Conservation (phyloP, 768 basidiomycete species). For the Psilocybe azurescens region DNA sequence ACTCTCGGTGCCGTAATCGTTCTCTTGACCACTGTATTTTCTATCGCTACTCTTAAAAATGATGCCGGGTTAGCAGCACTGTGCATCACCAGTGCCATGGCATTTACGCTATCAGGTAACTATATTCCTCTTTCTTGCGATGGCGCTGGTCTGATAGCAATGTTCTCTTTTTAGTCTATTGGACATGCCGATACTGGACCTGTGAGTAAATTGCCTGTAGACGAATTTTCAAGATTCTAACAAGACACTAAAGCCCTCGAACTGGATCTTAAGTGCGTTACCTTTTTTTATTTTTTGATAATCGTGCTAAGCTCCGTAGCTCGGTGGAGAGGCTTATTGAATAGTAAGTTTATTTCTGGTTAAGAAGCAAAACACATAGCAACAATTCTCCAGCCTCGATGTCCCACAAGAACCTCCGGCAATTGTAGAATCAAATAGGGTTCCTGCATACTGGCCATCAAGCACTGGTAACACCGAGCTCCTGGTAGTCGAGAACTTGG, state of each 20-base stretch:
- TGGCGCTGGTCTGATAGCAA: neutral
- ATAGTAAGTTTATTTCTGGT: conserved; percentile 60
- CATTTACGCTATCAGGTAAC: conserved; percentile 51
- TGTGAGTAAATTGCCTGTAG: conserved; percentile 32
- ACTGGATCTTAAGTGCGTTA: conserved; percentile 72
- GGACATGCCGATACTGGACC: conserved; percentile 58
- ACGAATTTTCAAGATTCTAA: conserved; percentile 40
- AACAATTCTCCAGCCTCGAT: conserved; percentile 52
- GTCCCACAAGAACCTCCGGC: conserved; percentile 88
- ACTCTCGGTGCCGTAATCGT: conserved; percentile 74
- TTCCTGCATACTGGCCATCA: conserved; percentile 94
- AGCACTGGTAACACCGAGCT: conserved; percentile 60
- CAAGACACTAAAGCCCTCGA: conserved; percentile 59
- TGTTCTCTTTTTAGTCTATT: conserved; percentile 44
- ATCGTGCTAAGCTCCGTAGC: conserved; percentile 39
- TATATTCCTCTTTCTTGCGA: conserved; percentile 33
- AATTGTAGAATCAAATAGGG: conserved; percentile 71
- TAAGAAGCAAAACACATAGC: conserved; percentile 79
- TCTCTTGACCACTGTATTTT: conserved; percentile 76
- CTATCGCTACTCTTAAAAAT: conserved; percentile 62
- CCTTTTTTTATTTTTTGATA: conserved; percentile 30
- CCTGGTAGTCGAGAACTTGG: conserved; percentile 74
- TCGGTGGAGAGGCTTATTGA: conserved; percentile 91
- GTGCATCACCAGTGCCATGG: conserved; percentile 76
- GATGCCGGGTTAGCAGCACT: conserved; percentile 68